Base-by-base conservation (phyloP, 306 rosid genomes). In the Castanea sativa region DNA sequence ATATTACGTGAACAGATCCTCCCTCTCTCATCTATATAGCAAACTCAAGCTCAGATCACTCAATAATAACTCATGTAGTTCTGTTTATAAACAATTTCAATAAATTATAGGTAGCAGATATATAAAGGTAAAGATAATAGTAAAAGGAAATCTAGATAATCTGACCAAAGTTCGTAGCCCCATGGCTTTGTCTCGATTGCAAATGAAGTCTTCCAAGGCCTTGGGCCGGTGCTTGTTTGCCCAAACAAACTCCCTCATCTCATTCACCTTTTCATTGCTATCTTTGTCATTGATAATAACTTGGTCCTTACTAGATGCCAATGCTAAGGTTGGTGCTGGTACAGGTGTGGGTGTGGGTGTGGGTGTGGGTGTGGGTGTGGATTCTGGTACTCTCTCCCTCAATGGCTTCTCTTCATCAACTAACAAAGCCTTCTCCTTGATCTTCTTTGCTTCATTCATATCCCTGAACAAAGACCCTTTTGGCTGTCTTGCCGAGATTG, bases 151-250 rank as follows among this genome's bases (percentile, higher is more conserved):
- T 38, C 43, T 38, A 38, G 43, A 21, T 49, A 25, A 51, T 23
- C 73, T 63, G 56, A 90, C 98, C 93, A 79, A 45, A 38, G 60
- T 82, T 76, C 83, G 75, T 12, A 94, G 90, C 52, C 85, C 81
- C 58, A 60, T 59, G 30, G 94, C 97, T 76, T 53, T 92, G 51
- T 76, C 83, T 30, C 45, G 73, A 73, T 92, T 90, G 79, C 97
- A 92, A 59, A 92, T 89, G 92, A 94, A 94, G 5, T 89, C 89
- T 19, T 21, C 89, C 78, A 94, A 81, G 55, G 60, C 59, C 58
- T 75, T 52, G 30, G 98, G 98, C 56, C 83, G 94, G 75, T 91
- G 77, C 76, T 86, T 87, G 41, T 86, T 55, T 45, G 94, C 97
- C 98, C 97, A 92, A 9, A 14, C 21, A 56, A 81, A 92, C 56